These are phyloP conservation scores for Linaria vulgaris DNA, from an alignment of 257 asterid genomes.

Conservation along the genomic window DNA sequence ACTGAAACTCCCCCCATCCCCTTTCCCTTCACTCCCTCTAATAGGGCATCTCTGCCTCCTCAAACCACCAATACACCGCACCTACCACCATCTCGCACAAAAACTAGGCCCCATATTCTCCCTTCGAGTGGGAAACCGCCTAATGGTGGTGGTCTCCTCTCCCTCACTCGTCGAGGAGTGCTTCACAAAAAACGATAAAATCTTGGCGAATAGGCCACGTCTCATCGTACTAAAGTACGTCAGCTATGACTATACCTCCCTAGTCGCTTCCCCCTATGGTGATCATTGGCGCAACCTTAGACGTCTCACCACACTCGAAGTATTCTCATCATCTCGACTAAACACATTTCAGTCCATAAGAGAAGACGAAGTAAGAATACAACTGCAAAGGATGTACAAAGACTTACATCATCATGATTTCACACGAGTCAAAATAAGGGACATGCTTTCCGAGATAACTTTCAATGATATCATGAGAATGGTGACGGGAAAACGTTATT, in stretches of 20 bases:
- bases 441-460: conserved; percentile 33
- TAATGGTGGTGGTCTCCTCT: conserved; percentile 48
- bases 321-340: conserved; percentile 50
- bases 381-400: conserved; percentile 24
- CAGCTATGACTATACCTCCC: conserved; percentile 45
- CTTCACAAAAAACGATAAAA: conserved; percentile 56
- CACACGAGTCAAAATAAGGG: conserved; percentile 35
- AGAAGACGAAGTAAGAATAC: conserved; percentile 35
- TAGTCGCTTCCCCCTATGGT: conserved; percentile 44
- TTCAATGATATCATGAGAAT: conserved; percentile 61
- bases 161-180: conserved; percentile 50
- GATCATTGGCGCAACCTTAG: conserved; percentile 65
- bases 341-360: conserved; percentile 37
- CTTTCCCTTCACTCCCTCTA: conserved; percentile 37
- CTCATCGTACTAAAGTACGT: conserved; percentile 36
- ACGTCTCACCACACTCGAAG: conserved; percentile 40
- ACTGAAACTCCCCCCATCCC: conserved; percentile 49
- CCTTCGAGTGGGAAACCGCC: conserved; percentile 50
- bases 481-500: conserved; percentile 59
- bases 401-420: conserved; percentile 6
- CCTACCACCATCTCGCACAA: conserved; percentile 32
- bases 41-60: conserved; percentile 63
- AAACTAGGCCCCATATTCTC: conserved; percentile 57
- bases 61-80: conserved; percentile 46
- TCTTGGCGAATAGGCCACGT: conserved; percentile 53